phyloP scores from a whole-genome alignment of 495 filamentous ascomycete species.

The Hypomontagnella submonticulosa region DNA sequence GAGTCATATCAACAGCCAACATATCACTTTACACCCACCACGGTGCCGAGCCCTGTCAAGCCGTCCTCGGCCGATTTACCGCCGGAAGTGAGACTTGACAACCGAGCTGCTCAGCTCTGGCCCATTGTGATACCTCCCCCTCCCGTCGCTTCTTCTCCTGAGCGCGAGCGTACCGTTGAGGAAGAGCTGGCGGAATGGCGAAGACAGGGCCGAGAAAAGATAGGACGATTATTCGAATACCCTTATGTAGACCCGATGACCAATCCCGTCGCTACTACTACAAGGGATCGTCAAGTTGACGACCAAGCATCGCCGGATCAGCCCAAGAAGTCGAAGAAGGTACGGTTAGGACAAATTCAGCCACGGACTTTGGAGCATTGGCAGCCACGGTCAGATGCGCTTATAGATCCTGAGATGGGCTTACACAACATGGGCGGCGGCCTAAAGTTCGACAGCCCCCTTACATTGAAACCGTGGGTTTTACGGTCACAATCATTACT shows the following conservation, averaged over 20 bases:
- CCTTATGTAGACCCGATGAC: too few species aligned
- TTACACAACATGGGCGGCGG: slow-evolving; percentile 32
- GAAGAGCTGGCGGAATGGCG: slow-evolving; percentile 22
- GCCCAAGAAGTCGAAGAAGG: too few species aligned
- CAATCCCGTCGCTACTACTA: too few species aligned
- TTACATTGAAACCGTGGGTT: slow-evolving; percentile 73
- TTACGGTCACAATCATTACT: slow-evolving; percentile 71
- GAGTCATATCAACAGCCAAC: slow-evolving; percentile 12
- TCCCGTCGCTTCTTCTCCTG: slow-evolving; percentile 16
- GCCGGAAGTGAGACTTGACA: slow-evolving; percentile 4
- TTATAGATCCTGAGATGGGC: slow-evolving; percentile 30
- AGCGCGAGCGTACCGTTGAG: slow-evolving; percentile 6
- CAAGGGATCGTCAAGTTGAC: neutral
- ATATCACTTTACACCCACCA: slow-evolving; percentile 38
- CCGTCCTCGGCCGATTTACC: slow-evolving; percentile 23
- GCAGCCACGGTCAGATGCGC: slow-evolving; percentile 39
- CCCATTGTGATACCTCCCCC: slow-evolving; percentile 14
- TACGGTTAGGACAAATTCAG: too few species aligned
- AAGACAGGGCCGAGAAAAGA: slow-evolving; percentile 18
- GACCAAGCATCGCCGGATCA: neutral
- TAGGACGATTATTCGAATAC: neutral
- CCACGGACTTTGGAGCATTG: slow-evolving; percentile 41
- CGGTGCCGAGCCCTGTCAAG: slow-evolving; percentile 30
- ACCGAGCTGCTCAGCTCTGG: slow-evolving; percentile 25
- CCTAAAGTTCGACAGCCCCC: slow-evolving; percentile 52